phyloP scores from a whole-genome alignment of 768 basidiomycete genomes.

The Baorangia bicolor region DNA sequence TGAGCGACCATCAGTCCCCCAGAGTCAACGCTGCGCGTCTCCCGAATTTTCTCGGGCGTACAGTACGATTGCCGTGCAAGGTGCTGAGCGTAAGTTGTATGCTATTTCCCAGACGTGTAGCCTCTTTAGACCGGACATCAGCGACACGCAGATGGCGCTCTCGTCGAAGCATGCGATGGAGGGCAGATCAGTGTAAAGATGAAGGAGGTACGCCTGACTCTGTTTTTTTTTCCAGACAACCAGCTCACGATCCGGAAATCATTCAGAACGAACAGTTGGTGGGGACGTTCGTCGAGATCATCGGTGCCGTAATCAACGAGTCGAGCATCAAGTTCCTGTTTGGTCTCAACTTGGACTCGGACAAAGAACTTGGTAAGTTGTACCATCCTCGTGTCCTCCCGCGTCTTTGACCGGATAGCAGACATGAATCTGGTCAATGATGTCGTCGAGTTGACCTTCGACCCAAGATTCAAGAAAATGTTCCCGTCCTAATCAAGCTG shows the following conservation, averaged over 20 bases:
- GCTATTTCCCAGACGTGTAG: not conserved
- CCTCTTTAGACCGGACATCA: slow-evolving; percentile 15
- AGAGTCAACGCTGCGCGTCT: slow-evolving; percentile 67
- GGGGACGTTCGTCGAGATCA: slow-evolving; percentile 62
- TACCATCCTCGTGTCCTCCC: not conserved
- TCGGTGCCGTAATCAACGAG: slow-evolving; percentile 58
- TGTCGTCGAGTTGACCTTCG: slow-evolving; percentile 58
- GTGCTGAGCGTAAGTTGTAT: slow-evolving; percentile 46
- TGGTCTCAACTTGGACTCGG: slow-evolving; percentile 52
- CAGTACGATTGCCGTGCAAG: slow-evolving; percentile 62
- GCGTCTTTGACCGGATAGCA: slow-evolving; percentile 25
- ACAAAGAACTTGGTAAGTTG: slow-evolving; percentile 56
- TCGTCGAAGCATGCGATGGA: slow-evolving; percentile 67
- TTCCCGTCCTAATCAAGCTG: slow-evolving; percentile 34
- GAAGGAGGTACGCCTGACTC: slow-evolving; percentile 35
- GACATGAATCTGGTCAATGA: slow-evolving; percentile 64
- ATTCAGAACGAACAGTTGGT: slow-evolving; percentile 43
- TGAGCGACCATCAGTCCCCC: slow-evolving; percentile 36
- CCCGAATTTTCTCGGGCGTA: slow-evolving; percentile 48
- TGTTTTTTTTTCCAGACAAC: not conserved
- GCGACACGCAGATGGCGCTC: slow-evolving; percentile 44
- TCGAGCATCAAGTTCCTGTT: slow-evolving; percentile 56
- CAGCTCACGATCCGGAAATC: not conserved
- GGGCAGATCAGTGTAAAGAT: slow-evolving; percentile 54
- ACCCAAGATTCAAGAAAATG: slow-evolving; percentile 53